These are phyloP conservation scores for Camelina neglecta DNA, from an alignment of 345 rosid species.

Conservation along the genomic window DNA sequence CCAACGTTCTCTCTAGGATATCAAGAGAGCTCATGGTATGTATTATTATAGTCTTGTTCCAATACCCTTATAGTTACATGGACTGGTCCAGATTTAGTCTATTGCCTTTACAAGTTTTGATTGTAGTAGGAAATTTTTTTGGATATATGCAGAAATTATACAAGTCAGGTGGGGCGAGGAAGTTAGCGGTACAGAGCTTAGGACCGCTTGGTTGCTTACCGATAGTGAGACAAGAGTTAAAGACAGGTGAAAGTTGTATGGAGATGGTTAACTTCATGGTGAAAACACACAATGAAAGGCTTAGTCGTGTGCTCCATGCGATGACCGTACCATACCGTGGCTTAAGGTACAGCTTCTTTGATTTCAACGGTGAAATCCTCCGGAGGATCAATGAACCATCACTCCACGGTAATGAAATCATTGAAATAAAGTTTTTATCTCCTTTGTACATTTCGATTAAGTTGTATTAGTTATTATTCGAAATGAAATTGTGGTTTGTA, in stretches of 20 bases:
- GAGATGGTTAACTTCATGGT: slow-evolving; percentile 37
- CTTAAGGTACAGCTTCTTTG: slow-evolving; percentile 38
- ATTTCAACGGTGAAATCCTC: slow-evolving; percentile 36
- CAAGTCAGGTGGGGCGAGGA: slow-evolving; percentile 45
- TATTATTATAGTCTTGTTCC: background rate
- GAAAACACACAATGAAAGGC: slow-evolving; percentile 38
- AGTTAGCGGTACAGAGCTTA: slow-evolving; percentile 42
- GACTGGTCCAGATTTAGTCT: background rate
- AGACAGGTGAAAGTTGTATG: slow-evolving; percentile 33
- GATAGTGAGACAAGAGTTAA: slow-evolving; percentile 35
- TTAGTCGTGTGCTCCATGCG: background rate
- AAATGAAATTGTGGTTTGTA: background rate
- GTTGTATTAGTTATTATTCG: background rate
- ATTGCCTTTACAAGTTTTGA: background rate
- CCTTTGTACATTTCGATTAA: background rate
- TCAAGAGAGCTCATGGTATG: slow-evolving; percentile 33
- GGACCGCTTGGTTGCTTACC: slow-evolving; percentile 47
- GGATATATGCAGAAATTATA: slow-evolving; percentile 34
- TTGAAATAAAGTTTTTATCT: background rate
- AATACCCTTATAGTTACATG: background rate
- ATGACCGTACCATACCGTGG: slow-evolving; percentile 19
- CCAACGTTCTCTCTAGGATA: slow-evolving; percentile 14
- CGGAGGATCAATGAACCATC: slow-evolving; percentile 38
- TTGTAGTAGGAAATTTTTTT: background rate
- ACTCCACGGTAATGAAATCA: slow-evolving; percentile 14